Base-by-base conservation (phyloP, 2,329 filamentous ascomycete species). In the Botrytis hyacinthi region DNA sequence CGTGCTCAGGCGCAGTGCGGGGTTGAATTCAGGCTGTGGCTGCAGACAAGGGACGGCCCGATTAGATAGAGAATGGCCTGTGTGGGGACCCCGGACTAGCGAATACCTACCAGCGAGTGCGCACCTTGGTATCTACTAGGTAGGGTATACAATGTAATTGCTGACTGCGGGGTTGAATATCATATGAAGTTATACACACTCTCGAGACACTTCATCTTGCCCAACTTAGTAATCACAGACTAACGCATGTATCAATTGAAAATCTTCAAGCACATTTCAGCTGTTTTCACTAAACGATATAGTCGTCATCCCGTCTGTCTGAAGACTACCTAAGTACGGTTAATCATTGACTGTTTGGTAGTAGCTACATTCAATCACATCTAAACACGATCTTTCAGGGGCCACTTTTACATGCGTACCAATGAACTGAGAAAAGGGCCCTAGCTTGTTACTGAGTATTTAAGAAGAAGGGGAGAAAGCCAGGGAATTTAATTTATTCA, bases 341-440 rank as follows among this genome's bases (percentile, higher is more conserved):
- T 29, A 29, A 57, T 57, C n/a, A 57, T 57, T 9, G 51, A 18
- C 51, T 57, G 29, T n/a, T 57, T 57, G 35, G 51, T 29, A 67
- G 35, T 29, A 67, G 35, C 46, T 40, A 40, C 46, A 68, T 40
- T 54, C 46, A 67, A 67, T 68, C 35, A 54, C 35, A 54, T 68
- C 46, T 68, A 68, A 46, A 68, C 65, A 68, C 65, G 65, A 68
- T 29, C 61, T 29, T 54, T 22, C 26, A 68, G 46, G 65, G 22
- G 65, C 65, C 65, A 68, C 65, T 68, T 68, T 68, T 68, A 67
- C 46, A 40, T 51, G 32, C 26, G 46, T 67, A 29, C 32, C 65
- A 40, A 67, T 63, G 61, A 65, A 51, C 54, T 40, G 73, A 62
- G 12, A 44, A 73, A 40, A 48, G n/a, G 20, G 63, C 54, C 44